Conservation (phyloP, 2,329 filamentous ascomycete species). For the Colletotrichum australisinense region DNA sequence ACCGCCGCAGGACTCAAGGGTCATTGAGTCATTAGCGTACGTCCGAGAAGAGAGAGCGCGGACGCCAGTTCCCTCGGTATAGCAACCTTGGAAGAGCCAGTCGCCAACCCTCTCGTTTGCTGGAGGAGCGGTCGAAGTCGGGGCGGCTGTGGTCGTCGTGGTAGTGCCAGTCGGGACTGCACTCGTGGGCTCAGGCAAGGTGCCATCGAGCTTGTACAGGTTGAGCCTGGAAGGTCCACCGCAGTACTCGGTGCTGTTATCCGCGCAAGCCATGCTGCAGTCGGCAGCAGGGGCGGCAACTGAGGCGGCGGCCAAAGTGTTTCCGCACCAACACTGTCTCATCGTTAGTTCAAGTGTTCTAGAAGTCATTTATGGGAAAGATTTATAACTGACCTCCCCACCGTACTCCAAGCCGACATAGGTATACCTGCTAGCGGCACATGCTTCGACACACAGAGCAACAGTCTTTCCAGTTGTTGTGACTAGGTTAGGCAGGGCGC, state of each 20-base stretch:
- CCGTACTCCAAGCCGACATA: conserved; percentile 53
- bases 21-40: conserved; percentile 48
- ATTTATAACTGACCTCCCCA: conserved; percentile 44
- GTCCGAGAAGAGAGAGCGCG: conserved; percentile 45
- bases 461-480: conserved; percentile 39
- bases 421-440: conserved; percentile 41
- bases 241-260: conserved; percentile 50
- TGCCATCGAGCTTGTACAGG: conserved; percentile 44
- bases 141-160: background rate
- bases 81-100: conserved; percentile 51
- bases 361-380: too few species aligned
- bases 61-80: conserved; percentile 45
- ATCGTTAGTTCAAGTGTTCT: background rate
- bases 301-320: conserved; percentile 42
- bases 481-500: conserved; percentile 37
- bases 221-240: conserved; percentile 49
- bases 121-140: conserved; percentile 3
- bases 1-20: conserved; percentile 45
- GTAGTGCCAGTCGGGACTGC: background rate
- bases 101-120: conserved; percentile 39
- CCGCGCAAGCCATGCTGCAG: conserved; percentile 48
- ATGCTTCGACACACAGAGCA: conserved; percentile 43
- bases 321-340: conserved; percentile 50
- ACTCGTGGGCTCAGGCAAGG: conserved; percentile 4
- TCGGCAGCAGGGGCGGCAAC: conserved; percentile 44